A percentile compares a stretch with the other conserved stretches of the same genome.
Evolutionary conservation across 129 eudicot genomes (phyloP).

Genomic region (Tanacetum coccineum): DNA sequence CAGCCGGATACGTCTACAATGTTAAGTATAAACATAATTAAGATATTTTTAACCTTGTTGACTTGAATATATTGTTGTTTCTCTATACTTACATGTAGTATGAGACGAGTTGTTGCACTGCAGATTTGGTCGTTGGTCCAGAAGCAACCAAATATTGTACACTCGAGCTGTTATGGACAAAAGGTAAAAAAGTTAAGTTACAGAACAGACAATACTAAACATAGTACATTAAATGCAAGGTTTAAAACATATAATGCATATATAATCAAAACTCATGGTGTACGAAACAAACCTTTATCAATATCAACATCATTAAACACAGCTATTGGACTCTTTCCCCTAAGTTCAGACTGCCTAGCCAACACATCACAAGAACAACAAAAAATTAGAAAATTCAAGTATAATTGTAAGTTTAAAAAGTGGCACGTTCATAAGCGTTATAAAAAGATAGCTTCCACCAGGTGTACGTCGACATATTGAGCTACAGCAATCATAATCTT

Average conservation of each 20-base stretch:
- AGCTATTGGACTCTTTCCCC: constrained; percentile 95
- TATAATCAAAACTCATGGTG: not conserved
- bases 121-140: constrained; percentile 99
- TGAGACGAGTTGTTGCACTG: constrained; percentile 96
- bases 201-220: not conserved
- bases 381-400: no score
- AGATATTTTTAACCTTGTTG: not conserved
- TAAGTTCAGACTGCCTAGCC: constrained; percentile 84
- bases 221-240: not conserved
- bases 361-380: not conserved
- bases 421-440: no score
- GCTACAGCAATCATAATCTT: constrained; percentile 96
- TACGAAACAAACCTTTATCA: constrained; percentile 57
- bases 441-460: not conserved
- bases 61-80: not conserved
- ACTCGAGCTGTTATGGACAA: constrained; percentile 65
- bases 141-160: constrained; percentile 96
- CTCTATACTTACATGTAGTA: constrained; percentile 69
- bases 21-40: not conserved
- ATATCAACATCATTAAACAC: constrained; percentile 92
- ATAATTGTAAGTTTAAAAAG: not conserved
- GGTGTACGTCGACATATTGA: constrained; percentile 64
- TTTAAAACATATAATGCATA: not conserved
- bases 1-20: no score
- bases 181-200: constrained; percentile 1